Evolutionary conservation across 2,329 filamentous ascomycete species (phyloP), one percentile per base, ranked within the genome.

Genomic region (Microsporum ferrugineum): DNA sequence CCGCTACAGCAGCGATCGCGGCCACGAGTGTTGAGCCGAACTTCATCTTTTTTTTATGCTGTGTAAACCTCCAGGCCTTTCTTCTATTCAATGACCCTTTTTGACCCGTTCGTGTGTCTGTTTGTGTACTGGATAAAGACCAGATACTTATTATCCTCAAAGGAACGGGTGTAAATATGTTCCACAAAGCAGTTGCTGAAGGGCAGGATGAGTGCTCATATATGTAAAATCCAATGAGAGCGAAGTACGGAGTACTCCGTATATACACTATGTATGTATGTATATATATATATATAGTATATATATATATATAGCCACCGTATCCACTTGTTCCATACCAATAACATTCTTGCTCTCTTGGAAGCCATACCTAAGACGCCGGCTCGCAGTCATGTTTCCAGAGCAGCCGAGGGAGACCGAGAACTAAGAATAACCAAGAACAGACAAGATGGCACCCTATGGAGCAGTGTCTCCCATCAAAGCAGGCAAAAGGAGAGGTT

Each of bases 21-120:
- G 53, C 31, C 33, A 62, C 27, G 27, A 62, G 36, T 36, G 47
- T 29, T 17, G 61, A 49, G 55, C 53, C 27, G 53, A 60, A 62
- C 61, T 62, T 62, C 61, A 62, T 43, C 14, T 43, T 62, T 23
- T 43, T 5, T 43, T 62, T 23, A 57, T 62, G 17, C 36, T 31
- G 31, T 38, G 17, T 33, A 43, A 39, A 6, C 49, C 34, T 43
- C 45, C 17, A 27, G 14, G 33, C 33, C 38, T 60, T 51, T 23
- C 29, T 23, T n/a, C 36, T 36, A 14, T 47, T 14, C 33, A n/a
- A 33, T 53, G 34, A 34, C 17, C 34, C 2, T 33, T 36, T 56
- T 49, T 34, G 23, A 17, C 41, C 56, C 8, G 8, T 29, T 7
- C 5, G 14, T 36, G 10, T 55, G 23, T 55, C 31, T 53, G 5